Evolutionary conservation across 345 rosid genomes (phyloP), one percentile per base, ranked within the genome.

Genomic region (Mercurialis annua): DNA sequence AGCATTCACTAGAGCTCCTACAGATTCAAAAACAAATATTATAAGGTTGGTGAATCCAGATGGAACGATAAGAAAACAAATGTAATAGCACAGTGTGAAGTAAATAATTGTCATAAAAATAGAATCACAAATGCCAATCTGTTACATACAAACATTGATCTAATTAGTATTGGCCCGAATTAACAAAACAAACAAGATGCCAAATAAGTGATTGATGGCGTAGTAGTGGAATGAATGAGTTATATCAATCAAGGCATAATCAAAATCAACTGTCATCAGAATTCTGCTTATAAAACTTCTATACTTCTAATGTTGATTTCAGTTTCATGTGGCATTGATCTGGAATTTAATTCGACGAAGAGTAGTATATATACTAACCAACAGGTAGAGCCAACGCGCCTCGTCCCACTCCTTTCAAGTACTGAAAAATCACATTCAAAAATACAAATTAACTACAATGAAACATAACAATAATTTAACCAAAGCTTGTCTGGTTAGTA

Each of bases 1-100:
- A 58, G 87, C 88, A 81, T 86, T 89, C 30, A 84, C 10, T 10
- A 87, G 43, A 66, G 96, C 96, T 51, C 97, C 98, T 93, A 36
- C 61, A 80, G 26, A 54, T 20, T 30, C 63, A 33, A 65, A 59
- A 17, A 49, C 3, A 29, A 23, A 29, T 10, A 29, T 16, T 11
- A 44, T n/a, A 8, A 52, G 27, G 59, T 48, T 47, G 40, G 69
- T 17, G 5, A 10, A 24, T 26, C 12, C 10, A 12, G 29, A 54
- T 29, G 43, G 40, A 42, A 20, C 10, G 47, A 40, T 11, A 43
- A 40, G 4, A 3, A 53, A 51, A 24, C 65, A 33, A 46, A 53
- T 27, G n/a, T 44, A 42, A 64, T 7, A 7, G 26, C 12, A n/a
- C n/a, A 6, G 2, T 8, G 18, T 31, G 23, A 44, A 21, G 30